Evolutionary conservation across 1,284 basidiomycete genomes (phyloP).

Genomic region (Melampsora americana): DNA sequence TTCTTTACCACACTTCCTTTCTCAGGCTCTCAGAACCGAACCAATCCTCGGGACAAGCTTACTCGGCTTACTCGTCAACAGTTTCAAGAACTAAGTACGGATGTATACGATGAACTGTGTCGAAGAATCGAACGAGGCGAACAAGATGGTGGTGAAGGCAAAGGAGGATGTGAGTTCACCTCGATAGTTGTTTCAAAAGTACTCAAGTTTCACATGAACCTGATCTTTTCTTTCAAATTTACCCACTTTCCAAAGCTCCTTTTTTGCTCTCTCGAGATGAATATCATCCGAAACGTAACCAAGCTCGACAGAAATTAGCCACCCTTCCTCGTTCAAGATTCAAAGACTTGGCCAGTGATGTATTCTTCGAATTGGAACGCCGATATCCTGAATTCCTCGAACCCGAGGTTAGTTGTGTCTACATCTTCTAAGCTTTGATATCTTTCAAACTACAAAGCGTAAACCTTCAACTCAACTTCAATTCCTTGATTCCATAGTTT

Average conservation of each 20-base stretch:
- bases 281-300: slow-evolving; percentile 98
- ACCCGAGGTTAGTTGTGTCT: slow-evolving; percentile 58
- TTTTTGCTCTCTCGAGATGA: slow-evolving; percentile 87
- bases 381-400: slow-evolving; percentile 93
- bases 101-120: slow-evolving; percentile 87
- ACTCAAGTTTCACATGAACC: not conserved
- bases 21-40: slow-evolving; percentile 59
- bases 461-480: no score
- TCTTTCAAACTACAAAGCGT: no score
- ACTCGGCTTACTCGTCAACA: slow-evolving; percentile 83
- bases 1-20: not conserved
- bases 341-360: slow-evolving; percentile 94
- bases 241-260: slow-evolving; percentile 62
- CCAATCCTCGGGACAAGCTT: slow-evolving; percentile 82
- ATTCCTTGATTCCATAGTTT: slow-evolving; percentile 24
- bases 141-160: slow-evolving; percentile 63
- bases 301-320: slow-evolving; percentile 95
- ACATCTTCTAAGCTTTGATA: not conserved
- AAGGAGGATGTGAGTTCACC: slow-evolving; percentile 46
- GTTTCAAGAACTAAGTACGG: slow-evolving; percentile 87
- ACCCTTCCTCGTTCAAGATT: slow-evolving; percentile 87
- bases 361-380: slow-evolving; percentile 88
- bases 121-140: slow-evolving; percentile 65
- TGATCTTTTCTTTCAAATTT: not conserved
- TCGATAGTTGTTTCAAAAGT: not conserved